phyloP scores from a whole-genome alignment of 2,329 filamentous ascomycete genomes.

The Aspergillus sp. region DNA sequence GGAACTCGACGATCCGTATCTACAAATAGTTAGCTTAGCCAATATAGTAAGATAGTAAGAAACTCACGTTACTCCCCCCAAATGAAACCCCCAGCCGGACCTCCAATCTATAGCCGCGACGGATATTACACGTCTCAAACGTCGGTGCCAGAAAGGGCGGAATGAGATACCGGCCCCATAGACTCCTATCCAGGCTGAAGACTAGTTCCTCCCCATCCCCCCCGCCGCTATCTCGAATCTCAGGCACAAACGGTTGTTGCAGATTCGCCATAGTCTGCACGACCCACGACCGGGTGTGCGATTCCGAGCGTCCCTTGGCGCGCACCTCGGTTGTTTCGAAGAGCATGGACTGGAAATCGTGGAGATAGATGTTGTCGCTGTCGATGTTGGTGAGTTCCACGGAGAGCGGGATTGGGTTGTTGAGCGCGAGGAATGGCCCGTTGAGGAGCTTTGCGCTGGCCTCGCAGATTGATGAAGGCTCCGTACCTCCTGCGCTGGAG shows the following conservation, averaged over 20 bases:
- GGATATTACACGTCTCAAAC: conserved; percentile 21
- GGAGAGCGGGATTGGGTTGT: conserved; percentile 12
- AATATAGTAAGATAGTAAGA: background rate
- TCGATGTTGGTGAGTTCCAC: conserved; percentile 12
- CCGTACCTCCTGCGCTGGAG: background rate
- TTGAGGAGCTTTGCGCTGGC: conserved; percentile 10
- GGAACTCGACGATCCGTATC: conserved; percentile 14
- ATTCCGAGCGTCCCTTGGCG: conserved; percentile 5
- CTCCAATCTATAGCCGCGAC: conserved; percentile 14
- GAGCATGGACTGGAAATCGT: conserved; percentile 22
- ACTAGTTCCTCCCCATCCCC: background rate
- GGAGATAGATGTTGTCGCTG: background rate
- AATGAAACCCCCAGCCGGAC: conserved; percentile 15
- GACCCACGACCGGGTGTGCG: conserved; percentile 8
- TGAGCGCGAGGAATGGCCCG: conserved; percentile 15
- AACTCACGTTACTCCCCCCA: conserved; percentile 9
- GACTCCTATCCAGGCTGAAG: background rate
- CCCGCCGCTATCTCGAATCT: background rate
- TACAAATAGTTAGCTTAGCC: background rate
- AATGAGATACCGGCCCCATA: conserved; percentile 9
- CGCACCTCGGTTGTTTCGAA: conserved; percentile 19
- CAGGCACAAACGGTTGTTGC: background rate
- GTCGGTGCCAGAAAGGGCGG: conserved; percentile 11
- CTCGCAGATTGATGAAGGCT: background rate
- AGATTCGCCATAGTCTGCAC: conserved; percentile 21